These are phyloP conservation scores for Hymenoscyphus scutula DNA, from an alignment of 2,329 filamentous ascomycete genomes.

Conservation along the genomic window DNA sequence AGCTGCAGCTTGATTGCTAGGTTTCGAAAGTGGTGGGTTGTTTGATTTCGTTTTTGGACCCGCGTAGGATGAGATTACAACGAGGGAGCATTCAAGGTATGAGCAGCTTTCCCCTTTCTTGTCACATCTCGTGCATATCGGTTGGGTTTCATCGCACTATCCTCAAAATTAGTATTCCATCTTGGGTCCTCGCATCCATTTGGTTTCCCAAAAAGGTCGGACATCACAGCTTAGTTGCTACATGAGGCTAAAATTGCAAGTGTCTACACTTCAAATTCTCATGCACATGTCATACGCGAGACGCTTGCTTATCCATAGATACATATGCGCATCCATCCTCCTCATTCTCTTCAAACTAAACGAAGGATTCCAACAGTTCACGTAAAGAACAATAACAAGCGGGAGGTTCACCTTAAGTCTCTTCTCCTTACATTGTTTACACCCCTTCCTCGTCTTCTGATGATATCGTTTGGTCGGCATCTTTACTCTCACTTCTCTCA, in stretches of 20 bases:
- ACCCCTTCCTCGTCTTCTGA: conserved; percentile 20
- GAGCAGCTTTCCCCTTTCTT: conserved; percentile 5
- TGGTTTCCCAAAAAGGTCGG: neutral
- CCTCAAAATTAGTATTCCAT: neutral
- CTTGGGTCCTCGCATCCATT: neutral
- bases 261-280: neutral
- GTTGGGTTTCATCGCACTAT: conserved; percentile 6
- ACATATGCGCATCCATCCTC: neutral
- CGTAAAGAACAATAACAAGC: neutral
- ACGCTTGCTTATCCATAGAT: neutral
- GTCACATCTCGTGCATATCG: conserved; percentile 5
- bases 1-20: neutral
- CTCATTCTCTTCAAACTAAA: neutral
- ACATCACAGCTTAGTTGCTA: neutral
- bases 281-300: neutral
- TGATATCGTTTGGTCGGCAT: conserved; percentile 18
- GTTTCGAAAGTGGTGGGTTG: neutral
- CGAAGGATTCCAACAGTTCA: neutral
- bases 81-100: neutral
- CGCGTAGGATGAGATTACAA: neutral
- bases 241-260: neutral
- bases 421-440: conserved; percentile 18
- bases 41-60: neutral
- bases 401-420: conserved; percentile 16
- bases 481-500: too few relatives aligned